A percentile compares a stretch with the other conserved stretches of the same genome.
These are phyloP conservation scores for Novakomyces olei DNA, from an alignment of 805 yeast species.

Conservation along the genomic window DNA sequence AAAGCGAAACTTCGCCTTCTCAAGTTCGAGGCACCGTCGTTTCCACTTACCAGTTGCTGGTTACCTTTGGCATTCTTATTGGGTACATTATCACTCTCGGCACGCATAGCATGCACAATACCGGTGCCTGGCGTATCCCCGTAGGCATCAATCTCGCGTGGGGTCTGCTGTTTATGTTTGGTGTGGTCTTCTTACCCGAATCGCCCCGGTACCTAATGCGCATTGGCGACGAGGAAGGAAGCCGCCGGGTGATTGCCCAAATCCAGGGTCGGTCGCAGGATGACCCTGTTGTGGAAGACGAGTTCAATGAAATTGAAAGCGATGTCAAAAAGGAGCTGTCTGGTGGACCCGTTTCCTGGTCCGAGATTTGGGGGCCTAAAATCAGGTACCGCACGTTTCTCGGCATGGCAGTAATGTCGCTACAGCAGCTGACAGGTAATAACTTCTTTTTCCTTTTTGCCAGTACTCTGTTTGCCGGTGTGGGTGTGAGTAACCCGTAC, in stretches of 20 bases:
- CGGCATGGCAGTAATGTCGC: conserved; percentile 27
- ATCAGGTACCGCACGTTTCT: conserved; percentile 16
- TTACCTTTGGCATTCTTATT: conserved; percentile 47
- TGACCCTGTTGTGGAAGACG: conserved; percentile 16
- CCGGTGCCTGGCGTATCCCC: conserved; percentile 43
- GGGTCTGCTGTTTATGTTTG: conserved; percentile 35
- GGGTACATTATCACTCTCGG: conserved; percentile 53
- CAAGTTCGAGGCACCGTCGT: conserved; percentile 62
- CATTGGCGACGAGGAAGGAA: conserved; percentile 33
- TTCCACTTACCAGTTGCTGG: conserved; percentile 49
- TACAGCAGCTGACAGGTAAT: conserved; percentile 43
- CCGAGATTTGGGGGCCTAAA: conserved; percentile 25
- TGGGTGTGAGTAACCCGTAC: conserved; percentile 11
- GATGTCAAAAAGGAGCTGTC: conserved; percentile 28
- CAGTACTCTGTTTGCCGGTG: conserved; percentile 28
- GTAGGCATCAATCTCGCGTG: conserved; percentile 46
- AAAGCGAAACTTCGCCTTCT: conserved; percentile 58
- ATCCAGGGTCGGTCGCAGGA: conserved; percentile 6
- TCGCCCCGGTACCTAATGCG: conserved; percentile 50
- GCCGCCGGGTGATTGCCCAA: conserved; percentile 36
- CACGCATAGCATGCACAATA: conserved; percentile 23
- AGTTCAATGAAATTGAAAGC: conserved; percentile 19
- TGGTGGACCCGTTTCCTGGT: conserved; percentile 31
- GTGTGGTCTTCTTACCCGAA: conserved; percentile 49
- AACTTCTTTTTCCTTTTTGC: conserved; percentile 50